Evolutionary conservation across 352 stramenopile genomes (phyloP).

Genomic region (Phytophthora aleatoria): DNA sequence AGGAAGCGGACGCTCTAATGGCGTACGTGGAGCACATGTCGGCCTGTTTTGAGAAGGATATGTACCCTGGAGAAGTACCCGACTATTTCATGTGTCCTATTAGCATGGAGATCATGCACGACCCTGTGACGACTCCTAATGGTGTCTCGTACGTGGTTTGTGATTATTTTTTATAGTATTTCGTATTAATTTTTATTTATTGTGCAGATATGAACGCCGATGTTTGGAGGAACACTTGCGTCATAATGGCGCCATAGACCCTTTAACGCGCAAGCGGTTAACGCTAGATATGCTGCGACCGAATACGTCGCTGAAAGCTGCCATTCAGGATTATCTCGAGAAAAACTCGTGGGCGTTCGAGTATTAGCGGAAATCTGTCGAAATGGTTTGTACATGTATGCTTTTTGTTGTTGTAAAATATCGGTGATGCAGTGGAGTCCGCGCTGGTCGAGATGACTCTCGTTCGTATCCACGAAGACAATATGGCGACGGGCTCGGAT

Average conservation of each 20-base stretch:
- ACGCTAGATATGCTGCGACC: constrained; percentile 75
- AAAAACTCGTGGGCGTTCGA: constrained; percentile 82
- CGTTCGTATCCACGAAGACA: no score
- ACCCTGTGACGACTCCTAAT: constrained; percentile 80
- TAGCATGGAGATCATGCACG: constrained; percentile 85
- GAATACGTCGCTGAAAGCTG: constrained; percentile 66
- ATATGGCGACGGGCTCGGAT: no score
- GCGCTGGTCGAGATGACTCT: no score
- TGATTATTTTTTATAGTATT: constrained; percentile 10
- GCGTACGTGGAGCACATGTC: constrained; percentile 67
- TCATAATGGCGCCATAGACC: constrained; percentile 70
- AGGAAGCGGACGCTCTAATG: constrained; percentile 56
- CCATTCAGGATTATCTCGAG: constrained; percentile 78
- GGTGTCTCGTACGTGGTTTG: constrained; percentile 64
- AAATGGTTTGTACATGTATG: background rate
- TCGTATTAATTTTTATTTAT: constrained; percentile 2
- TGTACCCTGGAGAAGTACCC: constrained; percentile 62
- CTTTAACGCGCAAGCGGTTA: constrained; percentile 67
- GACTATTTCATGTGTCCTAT: constrained; percentile 85
- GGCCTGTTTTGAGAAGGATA: constrained; percentile 45
- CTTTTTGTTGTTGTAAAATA: no score
- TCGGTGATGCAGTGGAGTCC: no score
- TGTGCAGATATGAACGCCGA: constrained; percentile 55
- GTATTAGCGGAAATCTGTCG: constrained; percentile 29
- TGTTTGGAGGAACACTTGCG: constrained; percentile 74